Base-by-base conservation (phyloP, 169 alveolate genomes). In the Perkinsus olseni region DNA sequence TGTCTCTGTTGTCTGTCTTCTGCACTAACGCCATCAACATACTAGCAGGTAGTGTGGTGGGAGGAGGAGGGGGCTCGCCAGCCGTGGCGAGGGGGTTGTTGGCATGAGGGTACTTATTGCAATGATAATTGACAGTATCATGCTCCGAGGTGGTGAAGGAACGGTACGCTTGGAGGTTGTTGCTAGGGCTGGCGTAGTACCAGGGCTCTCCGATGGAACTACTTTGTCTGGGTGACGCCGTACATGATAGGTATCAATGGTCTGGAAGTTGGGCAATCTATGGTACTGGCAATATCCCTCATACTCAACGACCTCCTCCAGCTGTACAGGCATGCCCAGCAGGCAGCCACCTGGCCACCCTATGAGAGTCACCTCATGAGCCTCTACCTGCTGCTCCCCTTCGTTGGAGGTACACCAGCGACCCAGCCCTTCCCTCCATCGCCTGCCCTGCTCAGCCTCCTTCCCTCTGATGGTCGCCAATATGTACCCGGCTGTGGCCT, bases 11-110 rank as follows among this genome's bases (percentile, higher is more conserved):
- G 28, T 96, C 98, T 0, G 96, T 97, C 50, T 98, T 98, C 96
- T 97, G 98, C 93, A 96, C 99, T 3, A 98, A 98, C 94, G 96
- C 99, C 21, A 98, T 98, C 82, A 98, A 98, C 95, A 98, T 98
- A 40, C 97, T 97, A 91, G 99, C 99, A 3, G 95, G 95, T 94
- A 38, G 34, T 13, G 31, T 62, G 4, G 82, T 13, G 82, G 34
- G 28, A 45, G 62, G n/a, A n/a, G n/a, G n/a, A n/a, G n/a, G n/a
- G n/a, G n/a, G n/a, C n/a, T n/a, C n/a, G n/a, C n/a, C n/a, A n/a
- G n/a, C n/a, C n/a, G n/a, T n/a, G n/a, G n/a, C n/a, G n/a, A n/a
- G n/a, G n/a, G n/a, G n/a, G 0, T 92, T 74, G 38, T 10, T 36
- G 17, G 91, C 93, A 92, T 10, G 38, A 38, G 38, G 34, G 36